Conservation (phyloP, 345 rosid genomes). For the Cardamine occulta region DNA sequence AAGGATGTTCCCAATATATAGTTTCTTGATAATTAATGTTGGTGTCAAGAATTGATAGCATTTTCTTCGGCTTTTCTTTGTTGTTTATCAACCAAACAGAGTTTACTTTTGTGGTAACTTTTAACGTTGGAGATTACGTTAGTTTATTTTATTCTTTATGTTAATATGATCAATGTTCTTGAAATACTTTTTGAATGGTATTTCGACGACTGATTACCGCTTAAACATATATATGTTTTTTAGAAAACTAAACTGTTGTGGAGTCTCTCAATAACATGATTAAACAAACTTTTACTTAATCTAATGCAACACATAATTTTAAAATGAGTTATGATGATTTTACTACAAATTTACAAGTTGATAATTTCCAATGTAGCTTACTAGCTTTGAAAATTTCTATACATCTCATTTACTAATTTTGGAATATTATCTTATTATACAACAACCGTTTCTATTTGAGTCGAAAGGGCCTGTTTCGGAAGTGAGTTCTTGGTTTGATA, state of each 20-base stretch:
- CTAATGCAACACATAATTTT: not conserved
- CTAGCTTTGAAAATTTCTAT: not conserved
- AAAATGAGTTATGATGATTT: not conserved
- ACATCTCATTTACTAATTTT: not conserved
- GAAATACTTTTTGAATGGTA: not conserved
- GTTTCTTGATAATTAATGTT: not conserved
- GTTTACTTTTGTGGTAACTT: not conserved
- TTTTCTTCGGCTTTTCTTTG: not conserved
- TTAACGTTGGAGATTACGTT: not conserved
- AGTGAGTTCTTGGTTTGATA: constrained; percentile 79
- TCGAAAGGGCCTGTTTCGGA: constrained; percentile 71
- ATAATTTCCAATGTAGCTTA: not conserved
- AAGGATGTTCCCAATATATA: not conserved
- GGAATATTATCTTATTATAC: not conserved
- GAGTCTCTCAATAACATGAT: not conserved
- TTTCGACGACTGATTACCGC: not conserved
- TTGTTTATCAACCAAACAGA: not conserved
- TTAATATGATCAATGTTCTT: not conserved
- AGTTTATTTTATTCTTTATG: not conserved
- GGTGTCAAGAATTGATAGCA: not conserved
- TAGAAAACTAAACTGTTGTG: not conserved
- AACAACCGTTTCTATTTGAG: constrained; percentile 38
- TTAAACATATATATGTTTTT: not conserved
- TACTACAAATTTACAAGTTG: not conserved
- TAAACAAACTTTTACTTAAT: not conserved